Base-by-base conservation (phyloP, 2,329 filamentous ascomycete genomes). In the Aspergillus sp. region DNA sequence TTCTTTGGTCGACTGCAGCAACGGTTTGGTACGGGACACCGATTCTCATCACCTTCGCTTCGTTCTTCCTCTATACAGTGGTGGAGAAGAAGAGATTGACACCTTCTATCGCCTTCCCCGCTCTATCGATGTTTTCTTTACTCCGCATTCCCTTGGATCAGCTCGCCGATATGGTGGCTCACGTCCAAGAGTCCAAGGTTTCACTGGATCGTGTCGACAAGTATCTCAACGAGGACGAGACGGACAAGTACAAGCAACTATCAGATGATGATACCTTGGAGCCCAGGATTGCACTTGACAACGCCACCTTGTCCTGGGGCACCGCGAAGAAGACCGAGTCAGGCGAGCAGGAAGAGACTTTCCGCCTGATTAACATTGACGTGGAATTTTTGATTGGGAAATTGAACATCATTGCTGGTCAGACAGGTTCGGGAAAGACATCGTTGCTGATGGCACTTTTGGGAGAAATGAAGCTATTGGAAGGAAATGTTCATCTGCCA, bases 11-110 rank as follows among this genome's bases (percentile, higher is more conserved):
- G 13, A 81, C 88, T 65, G 94, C 95, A 64, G 94, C 96, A 55
- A 96, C 93, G 60, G 89, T 97, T 60, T 99, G 95, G 95, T 97
- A 96, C 76, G 94, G 93, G 30, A 93, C 96, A 9, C 95, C 95
- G 2, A 89, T 98, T 52, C 80, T 98, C 60, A 99, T 99, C 74
- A 97, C 95, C 0, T 96, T 99, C 79, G 89, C 96, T 75, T 97
- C 93, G 2, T 99, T 99, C 83, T 81, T 97, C 63, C 86, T 97
- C 51, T 99, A 97, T 77, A 98, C 95, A 0, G 82, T 93, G 13
- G 83, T 98, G 11, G 94, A 99, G 79, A 85, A 90, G 75, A 97
- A 96, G 80, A 90, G 90, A 22, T 81, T 99, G 58, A 90, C 95
- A 56, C 94, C 95, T 0, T 98, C 95, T 0, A 85, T 98, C 64